Base-by-base conservation (phyloP, 441 rosid genomes). In the Corymbia citriodora region DNA sequence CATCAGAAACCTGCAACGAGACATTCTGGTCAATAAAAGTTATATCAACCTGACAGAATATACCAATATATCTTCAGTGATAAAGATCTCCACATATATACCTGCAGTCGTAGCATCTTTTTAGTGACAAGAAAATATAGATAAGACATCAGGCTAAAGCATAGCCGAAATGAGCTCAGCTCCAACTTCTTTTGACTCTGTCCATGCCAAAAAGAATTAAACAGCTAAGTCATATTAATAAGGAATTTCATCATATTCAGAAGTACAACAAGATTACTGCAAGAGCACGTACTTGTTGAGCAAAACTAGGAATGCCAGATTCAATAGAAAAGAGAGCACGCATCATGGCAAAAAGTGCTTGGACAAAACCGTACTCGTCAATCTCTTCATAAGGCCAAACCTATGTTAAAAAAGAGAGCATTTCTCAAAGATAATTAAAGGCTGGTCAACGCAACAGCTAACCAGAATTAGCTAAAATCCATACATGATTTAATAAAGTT, bases 341-440 rank as follows among this genome's bases (percentile, higher is more conserved):
- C 98, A 96, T 98, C 97, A 97, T 94, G 88, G 94, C 94, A 93
- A 96, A 97, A 87, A 98, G 96, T 88, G 95, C 97, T 97, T 97
- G 99, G 92, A 97, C 97, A 95, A 96, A 95, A 89, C 99, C 99
- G 92, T 92, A 94, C 89, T 95, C 96, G 17, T 94, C 96, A 72
- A 92, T 96, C 95, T 97, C 99, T 94, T 98, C 99, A 17, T 95
- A 98, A 74, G 99, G 99, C 99, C 99, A 98, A 86, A 97, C 97
- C 99, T 98, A 93, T 74, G 17, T 65, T 48, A 33, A 88, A 65
- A 48, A n/a, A 52, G 61, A 88, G 83, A 49, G 68, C n/a, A 36
- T 18, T 31, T 33, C 40, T 87, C 55, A 53, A 87, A 87, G 88
- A 52, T 33, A 87, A 87, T 53, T 36, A 55, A 25, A 87, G 23